A percentile compares a stretch with the other conserved stretches of the same genome.
These are phyloP conservation scores for Erysimum cheiri DNA, from an alignment of 441 rosid genomes.

Conservation along the genomic window DNA sequence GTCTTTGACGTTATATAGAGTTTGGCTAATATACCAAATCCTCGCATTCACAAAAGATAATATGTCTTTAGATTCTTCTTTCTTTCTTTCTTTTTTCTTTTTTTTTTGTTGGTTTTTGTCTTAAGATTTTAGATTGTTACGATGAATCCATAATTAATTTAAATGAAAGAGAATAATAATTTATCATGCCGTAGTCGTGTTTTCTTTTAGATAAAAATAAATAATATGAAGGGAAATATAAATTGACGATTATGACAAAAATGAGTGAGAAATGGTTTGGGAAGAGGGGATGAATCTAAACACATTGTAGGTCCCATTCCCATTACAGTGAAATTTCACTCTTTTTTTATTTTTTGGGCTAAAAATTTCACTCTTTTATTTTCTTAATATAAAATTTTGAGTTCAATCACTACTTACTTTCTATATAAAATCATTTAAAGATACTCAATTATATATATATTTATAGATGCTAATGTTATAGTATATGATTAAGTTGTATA, in stretches of 20 bases:
- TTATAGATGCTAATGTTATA: neutral
- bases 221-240: neutral
- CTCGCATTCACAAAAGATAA: constrained; percentile 9
- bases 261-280: constrained; percentile 35
- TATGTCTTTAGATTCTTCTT: constrained; percentile 2
- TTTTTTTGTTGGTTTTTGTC: neutral
- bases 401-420: neutral
- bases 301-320: constrained; percentile 34
- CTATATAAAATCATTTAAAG: constrained; percentile 4
- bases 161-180: constrained; percentile 14
- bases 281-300: constrained; percentile 46
- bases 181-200: constrained; percentile 8
- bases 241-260: constrained; percentile 28
- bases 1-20: constrained; percentile 26
- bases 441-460: neutral
- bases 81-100: neutral
- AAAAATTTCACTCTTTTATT: neutral
- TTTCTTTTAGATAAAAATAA: constrained; percentile 6
- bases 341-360: neutral
- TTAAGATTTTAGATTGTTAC: constrained; percentile 12
- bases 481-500: neutral
- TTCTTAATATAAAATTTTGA: neutral
- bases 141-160: constrained; percentile 17
- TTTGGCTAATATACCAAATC: constrained; percentile 27
- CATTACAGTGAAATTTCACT: constrained; percentile 15